A percentile compares a stretch with the other conserved stretches of the same genome.
phyloP scores from a whole-genome alignment of 2,329 filamentous ascomycete species.

The Paecilomyces fulvus region DNA sequence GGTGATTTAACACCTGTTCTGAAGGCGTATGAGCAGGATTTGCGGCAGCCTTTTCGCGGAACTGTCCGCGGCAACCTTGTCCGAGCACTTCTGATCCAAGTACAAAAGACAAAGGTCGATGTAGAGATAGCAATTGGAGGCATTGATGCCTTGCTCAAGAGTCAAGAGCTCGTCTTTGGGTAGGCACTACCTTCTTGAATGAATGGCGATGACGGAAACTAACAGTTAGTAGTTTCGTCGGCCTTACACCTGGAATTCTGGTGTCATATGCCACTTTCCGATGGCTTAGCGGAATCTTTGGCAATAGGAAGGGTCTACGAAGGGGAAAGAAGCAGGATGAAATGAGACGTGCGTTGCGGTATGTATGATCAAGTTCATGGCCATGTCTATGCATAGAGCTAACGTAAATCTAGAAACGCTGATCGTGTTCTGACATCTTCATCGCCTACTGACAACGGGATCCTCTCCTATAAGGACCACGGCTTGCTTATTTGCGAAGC shows the following conservation, averaged over 20 bases:
- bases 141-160: constrained; percentile 89
- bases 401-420: constrained; percentile 52
- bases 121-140: constrained; percentile 93
- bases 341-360: constrained; percentile 68
- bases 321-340: constrained; percentile 58
- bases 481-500: constrained; percentile 84
- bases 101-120: constrained; percentile 98
- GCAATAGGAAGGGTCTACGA: constrained; percentile 59
- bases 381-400: neutral
- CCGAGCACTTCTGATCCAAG: constrained; percentile 83
- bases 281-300: constrained; percentile 63
- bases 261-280: constrained; percentile 67
- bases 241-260: constrained; percentile 84
- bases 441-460: constrained; percentile 60
- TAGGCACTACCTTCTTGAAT: constrained; percentile 15
- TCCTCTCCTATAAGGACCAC: constrained; percentile 86
- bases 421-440: constrained; percentile 69
- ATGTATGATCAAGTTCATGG: constrained; percentile 3
- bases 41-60: constrained; percentile 72
- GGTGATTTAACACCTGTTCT: constrained; percentile 90
- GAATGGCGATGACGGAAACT: constrained; percentile 7
- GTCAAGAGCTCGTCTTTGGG: constrained; percentile 91
- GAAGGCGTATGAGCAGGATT: constrained; percentile 81
- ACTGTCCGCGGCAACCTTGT: constrained; percentile 80
- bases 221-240: constrained; percentile 59